Evolutionary conservation across 257 asterid genomes (phyloP).

Genomic region (Solanum neorickii): DNA sequence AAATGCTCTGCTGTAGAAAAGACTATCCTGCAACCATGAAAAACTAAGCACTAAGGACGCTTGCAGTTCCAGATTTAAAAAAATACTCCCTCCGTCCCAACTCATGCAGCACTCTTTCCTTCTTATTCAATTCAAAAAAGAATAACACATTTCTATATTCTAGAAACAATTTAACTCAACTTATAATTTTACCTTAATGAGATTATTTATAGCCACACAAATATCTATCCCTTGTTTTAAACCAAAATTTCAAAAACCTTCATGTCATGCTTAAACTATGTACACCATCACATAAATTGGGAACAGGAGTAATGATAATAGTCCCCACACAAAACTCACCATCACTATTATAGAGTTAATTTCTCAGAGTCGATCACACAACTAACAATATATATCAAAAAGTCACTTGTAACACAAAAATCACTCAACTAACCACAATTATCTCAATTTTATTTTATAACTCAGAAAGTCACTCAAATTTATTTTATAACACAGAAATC

Average conservation of each 20-base stretch:
- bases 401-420: background rate
- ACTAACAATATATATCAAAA: background rate
- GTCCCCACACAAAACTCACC: background rate
- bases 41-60: background rate
- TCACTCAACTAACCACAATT: background rate
- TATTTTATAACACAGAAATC: background rate
- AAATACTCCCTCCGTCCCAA: background rate
- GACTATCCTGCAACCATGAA: constrained; percentile 40
- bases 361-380: background rate
- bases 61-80: background rate
- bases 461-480: background rate
- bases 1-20: constrained; percentile 57
- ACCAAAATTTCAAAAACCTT: background rate
- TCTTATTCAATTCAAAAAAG: background rate
- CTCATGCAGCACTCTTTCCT: background rate
- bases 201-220: background rate
- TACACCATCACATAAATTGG: background rate
- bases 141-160: background rate
- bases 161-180: background rate
- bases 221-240: background rate
- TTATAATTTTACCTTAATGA: background rate
- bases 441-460: background rate
- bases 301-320: background rate
- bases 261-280: background rate
- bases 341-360: background rate